These are phyloP conservation scores for Antarctomyces pellizariae DNA, from an alignment of 495 filamentous ascomycete species.

Conservation along the genomic window DNA sequence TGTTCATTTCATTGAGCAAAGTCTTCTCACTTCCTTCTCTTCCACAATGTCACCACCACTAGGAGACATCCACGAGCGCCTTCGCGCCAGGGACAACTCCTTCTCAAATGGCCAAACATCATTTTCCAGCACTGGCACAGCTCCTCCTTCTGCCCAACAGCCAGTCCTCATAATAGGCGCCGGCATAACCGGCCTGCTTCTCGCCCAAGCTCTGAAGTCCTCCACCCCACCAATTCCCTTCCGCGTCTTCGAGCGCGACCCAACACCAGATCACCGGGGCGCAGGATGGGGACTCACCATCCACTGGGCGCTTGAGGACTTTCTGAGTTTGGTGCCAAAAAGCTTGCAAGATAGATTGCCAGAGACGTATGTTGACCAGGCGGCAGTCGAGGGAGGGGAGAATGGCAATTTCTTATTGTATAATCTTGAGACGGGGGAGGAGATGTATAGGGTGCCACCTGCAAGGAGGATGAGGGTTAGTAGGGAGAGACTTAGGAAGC, in stretches of 20 bases:
- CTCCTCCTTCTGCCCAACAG: too few species aligned
- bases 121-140: too few species aligned
- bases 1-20: too few species aligned
- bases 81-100: too few species aligned
- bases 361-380: constrained; percentile 19
- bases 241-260: constrained; percentile 22
- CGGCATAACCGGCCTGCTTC: too few species aligned
- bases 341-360: constrained; percentile 15
- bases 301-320: constrained; percentile 23
- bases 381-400: constrained; percentile 11
- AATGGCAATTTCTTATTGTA: constrained; percentile 16
- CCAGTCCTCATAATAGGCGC: too few species aligned
- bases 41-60: too few species aligned
- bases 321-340: constrained; percentile 15
- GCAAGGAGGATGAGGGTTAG: constrained; percentile 19
- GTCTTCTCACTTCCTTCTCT: too few species aligned
- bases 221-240: too few species aligned
- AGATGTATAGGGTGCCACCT: constrained; percentile 14
- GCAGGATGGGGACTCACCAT: constrained; percentile 28
- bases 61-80: too few species aligned
- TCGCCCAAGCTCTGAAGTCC: too few species aligned
- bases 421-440: constrained; percentile 20
- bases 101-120: too few species aligned
- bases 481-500: constrained; percentile 16
- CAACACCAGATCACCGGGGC: constrained; percentile 12